These are phyloP conservation scores for Colletotrichum sp. DNA, from an alignment of 2,329 filamentous ascomycete genomes.

Conservation along the genomic window DNA sequence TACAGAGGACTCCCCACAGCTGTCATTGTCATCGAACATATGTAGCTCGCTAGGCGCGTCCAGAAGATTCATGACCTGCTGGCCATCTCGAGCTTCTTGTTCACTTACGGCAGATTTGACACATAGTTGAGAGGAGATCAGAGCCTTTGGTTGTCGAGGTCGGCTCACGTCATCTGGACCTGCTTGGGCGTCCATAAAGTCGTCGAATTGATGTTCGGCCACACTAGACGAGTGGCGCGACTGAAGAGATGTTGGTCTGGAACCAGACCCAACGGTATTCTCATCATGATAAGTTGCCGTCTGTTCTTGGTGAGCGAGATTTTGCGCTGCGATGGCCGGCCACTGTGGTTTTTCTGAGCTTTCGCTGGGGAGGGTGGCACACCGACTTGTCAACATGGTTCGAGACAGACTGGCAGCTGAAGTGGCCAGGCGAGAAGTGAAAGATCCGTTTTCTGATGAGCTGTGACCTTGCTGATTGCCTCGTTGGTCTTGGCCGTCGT, in stretches of 20 bases:
- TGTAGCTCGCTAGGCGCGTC: constrained; percentile 9
- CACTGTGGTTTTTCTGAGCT: neutral
- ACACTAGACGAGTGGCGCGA: neutral
- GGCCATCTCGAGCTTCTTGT: constrained; percentile 21
- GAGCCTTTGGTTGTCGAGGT: neutral
- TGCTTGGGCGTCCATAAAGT: neutral
- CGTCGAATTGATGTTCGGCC: neutral
- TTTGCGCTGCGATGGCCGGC: neutral
- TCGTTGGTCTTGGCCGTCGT: neutral
- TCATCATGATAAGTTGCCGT: neutral
- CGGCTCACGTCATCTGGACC: neutral
- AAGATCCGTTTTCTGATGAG: neutral
- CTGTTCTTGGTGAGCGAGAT: neutral
- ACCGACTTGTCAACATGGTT: neutral
- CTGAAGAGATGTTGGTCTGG: constrained; percentile 14
- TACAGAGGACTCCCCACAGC: constrained; percentile 9
- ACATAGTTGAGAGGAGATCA: neutral
- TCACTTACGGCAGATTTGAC: neutral
- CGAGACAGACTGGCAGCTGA: constrained; percentile 6
- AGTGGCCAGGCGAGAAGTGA: neutral
- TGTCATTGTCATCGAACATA: constrained; percentile 22
- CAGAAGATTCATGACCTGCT: constrained; percentile 19
- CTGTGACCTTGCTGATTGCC: neutral
- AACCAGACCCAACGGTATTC: neutral
- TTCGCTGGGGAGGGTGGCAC: neutral